Evolutionary conservation across 2,329 filamentous ascomycete genomes (phyloP), one percentile per base, ranked within the genome.

Genomic region (Diaporthe amygdali): DNA sequence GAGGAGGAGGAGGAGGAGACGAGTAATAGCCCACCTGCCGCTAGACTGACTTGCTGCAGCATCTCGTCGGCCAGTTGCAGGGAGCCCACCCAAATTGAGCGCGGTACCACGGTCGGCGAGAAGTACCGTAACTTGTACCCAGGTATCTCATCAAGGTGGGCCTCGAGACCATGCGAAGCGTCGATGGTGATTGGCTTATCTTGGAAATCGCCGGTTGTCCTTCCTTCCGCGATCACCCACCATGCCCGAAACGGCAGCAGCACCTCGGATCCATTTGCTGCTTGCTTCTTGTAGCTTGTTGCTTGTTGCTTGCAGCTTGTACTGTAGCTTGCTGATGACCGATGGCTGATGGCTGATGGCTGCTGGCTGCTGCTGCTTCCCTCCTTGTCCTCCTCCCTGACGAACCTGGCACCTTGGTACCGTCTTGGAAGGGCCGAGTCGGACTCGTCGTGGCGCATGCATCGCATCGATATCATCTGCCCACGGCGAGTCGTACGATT

Each of bases 221-320:
- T 64, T 64, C 59, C 44, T 64, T 64, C 59, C 44, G 59, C 44
- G 30, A 63, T 49, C 59, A 64, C 59, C 10, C 59, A 25, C 30
- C 44, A 64, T 64, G 30, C 44, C 44, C 14, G 44, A 64, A 49
- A 27, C 22, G 30, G 59, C 30, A 49, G 59, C 59, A 49, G n/a
- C 59, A 64, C 27, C 27, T 64, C 59, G 41, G 44, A 22, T 49
- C 59, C 59, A 47, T 46, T 63, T n/a, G n/a, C n/a, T n/a, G n/a
- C n/a, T n/a, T n/a, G n/a, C n/a, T n/a, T n/a, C n/a, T n/a, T n/a
- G n/a, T n/a, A n/a, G n/a, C n/a, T n/a, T n/a, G n/a, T n/a, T n/a
- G n/a, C n/a, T n/a, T n/a, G n/a, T n/a, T n/a, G n/a, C n/a, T n/a
- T n/a, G n/a, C n/a, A n/a, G n/a, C n/a, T n/a, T n/a, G n/a, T n/a